Evolutionary conservation across 2,329 filamentous ascomycete species (phyloP).

Genomic region (Penicillium vulpinum): DNA sequence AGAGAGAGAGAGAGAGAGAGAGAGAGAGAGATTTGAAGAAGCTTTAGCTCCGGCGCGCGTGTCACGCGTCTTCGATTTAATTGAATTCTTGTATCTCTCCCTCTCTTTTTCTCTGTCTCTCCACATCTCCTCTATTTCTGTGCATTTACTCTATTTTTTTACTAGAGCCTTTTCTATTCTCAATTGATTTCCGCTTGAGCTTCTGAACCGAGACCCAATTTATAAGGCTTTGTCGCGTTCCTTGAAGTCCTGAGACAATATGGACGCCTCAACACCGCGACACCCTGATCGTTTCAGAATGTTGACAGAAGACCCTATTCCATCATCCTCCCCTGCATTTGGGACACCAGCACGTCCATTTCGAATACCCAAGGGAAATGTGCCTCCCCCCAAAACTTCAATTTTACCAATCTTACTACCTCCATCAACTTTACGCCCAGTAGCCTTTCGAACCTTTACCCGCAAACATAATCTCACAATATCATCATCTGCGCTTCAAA

Average conservation of each 20-base stretch:
- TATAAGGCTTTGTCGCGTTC: background rate
- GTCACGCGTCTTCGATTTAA: constrained; percentile 12
- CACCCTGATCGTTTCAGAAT: constrained; percentile 25
- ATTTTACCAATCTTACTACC: constrained; percentile 89
- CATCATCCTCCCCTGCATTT: constrained; percentile 88
- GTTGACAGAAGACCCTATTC: constrained; percentile 58
- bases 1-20: background rate
- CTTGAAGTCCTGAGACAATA: constrained; percentile 1
- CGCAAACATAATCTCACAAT: constrained; percentile 96
- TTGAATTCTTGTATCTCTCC: constrained; percentile 6
- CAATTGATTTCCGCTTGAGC: background rate
- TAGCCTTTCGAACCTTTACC: constrained; percentile 93
- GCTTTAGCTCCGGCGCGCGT: constrained; percentile 2
- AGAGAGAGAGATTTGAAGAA: background rate
- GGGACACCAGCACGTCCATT: constrained; percentile 82
- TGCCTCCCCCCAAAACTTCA: constrained; percentile 56
- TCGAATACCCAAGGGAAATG: constrained; percentile 40
- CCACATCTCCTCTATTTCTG: no score
- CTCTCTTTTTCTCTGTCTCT: background rate
- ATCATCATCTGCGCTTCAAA: constrained; percentile 79
- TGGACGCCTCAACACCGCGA: constrained; percentile 25
- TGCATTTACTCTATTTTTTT: background rate
- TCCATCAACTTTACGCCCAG: constrained; percentile 78
- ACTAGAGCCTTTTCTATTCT: background rate
- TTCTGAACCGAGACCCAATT: background rate